Conservation (phyloP, 805 yeast genomes). For the Lipomyces lipofer region DNA sequence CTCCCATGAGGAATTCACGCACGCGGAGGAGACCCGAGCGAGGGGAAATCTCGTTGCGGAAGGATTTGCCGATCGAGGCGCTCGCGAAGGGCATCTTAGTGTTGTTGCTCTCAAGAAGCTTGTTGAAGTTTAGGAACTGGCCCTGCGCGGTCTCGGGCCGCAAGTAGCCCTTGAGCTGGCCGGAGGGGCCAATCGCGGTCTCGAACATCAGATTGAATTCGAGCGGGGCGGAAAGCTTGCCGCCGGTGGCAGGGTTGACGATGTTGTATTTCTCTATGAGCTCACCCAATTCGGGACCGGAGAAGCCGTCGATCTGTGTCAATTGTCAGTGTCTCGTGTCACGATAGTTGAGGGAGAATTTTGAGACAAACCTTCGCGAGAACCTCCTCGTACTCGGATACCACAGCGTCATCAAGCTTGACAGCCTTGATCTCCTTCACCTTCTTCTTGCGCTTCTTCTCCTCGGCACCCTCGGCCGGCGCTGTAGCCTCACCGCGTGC, state of each 20-base stretch:
- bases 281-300: conserved; percentile 90
- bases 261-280: conserved; percentile 79
- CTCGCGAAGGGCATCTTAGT: conserved; percentile 99
- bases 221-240: conserved; percentile 80
- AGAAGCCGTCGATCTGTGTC: conserved; percentile 76
- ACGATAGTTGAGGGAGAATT: too few relatives aligned
- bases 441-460: conserved; percentile 92
- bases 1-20: conserved; percentile 99
- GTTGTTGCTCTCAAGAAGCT: conserved; percentile 91
- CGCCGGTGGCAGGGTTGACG: conserved; percentile 89
- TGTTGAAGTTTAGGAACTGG: conserved; percentile 92
- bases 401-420: conserved; percentile 78
- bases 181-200: conserved; percentile 98
- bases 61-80: conserved; percentile 97
- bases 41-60: conserved; percentile 98
- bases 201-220: conserved; percentile 99
- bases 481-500: conserved; percentile 79
- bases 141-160: conserved; percentile 99
- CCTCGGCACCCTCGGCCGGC: conserved; percentile 69
- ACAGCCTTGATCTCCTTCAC: conserved; percentile 87
- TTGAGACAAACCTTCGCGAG: conserved; percentile 66
- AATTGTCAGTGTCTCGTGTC: too few relatives aligned
- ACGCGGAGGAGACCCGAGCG: conserved; percentile 97
- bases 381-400: conserved; percentile 77
- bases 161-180: conserved; percentile 89